Evolutionary conservation across 139 green algal species (phyloP), one percentile per base, ranked within the genome.

Genomic region (Pleodorina starrii): DNA sequence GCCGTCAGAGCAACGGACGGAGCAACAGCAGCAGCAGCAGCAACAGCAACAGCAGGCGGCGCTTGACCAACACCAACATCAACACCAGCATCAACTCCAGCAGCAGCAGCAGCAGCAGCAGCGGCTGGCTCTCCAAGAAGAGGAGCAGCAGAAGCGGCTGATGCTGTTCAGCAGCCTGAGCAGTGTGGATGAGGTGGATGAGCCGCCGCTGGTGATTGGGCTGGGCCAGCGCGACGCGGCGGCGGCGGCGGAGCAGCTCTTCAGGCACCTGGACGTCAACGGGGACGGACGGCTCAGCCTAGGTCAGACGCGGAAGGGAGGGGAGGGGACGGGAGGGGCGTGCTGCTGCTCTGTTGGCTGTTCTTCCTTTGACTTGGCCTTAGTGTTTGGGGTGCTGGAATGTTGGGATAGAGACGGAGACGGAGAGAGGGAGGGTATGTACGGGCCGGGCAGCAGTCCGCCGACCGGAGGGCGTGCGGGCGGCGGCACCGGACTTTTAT

Each of bases 231-330:
- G 48, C 1, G 57, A 82, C 44, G 82, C 68, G 29, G 51, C 25
- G 25, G 57, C 42, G 23, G 82, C 81, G 17, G 81, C 82, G 4
- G 72, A 80, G 81, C 36, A 87, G 72, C 72, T 91, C 40, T 91
- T 91, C 59, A 12, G 54, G 0, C 66, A 86, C 82, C 71, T 88
- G 57, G 89, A 91, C 81, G n/a, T 43, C 29, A 81, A 91, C 57
- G 73, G 82, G 5, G 73, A 89, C 60, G 89, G 89, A 38, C 42
- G 51, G 17, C 57, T 91, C 5, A 82, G 43, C 29, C 51, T 89
- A 9, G 89, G 80, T 81, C 72, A 81, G 48, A 57, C 11, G n/a
- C n/a, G n/a, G n/a, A n/a, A n/a, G n/a, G n/a, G n/a, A 12, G 48
- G 48, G 10, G 48, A 10, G 48, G 48, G 48, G 48, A 57, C 48